Evolutionary conservation across 2,329 filamentous ascomycete species (phyloP).

Genomic region (Arthroderma sp.): DNA sequence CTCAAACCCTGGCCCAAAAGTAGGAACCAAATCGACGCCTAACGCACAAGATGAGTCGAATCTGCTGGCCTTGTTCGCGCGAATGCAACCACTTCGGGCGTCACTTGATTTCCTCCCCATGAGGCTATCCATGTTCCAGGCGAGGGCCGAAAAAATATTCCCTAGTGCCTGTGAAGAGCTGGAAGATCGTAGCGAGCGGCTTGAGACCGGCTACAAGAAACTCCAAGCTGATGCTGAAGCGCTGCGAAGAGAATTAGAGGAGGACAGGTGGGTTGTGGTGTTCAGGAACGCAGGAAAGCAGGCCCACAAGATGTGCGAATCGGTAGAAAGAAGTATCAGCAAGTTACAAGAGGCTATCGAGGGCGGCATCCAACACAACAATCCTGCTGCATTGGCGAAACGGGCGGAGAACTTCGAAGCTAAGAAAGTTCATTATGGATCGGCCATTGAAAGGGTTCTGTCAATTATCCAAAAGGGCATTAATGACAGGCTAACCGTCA

Average conservation of each 20-base stretch:
- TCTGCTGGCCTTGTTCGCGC: conserved; percentile 76
- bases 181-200: conserved; percentile 54
- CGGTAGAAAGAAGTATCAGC: conserved; percentile 70
- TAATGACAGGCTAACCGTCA: conserved; percentile 86
- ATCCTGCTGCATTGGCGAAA: conserved; percentile 56
- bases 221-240: conserved; percentile 84
- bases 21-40: conserved; percentile 29
- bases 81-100: conserved; percentile 86
- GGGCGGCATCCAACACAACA: conserved; percentile 57
- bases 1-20: conserved; percentile 33
- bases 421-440: conserved; percentile 87
- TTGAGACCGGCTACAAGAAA: conserved; percentile 79
- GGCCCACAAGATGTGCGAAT: conserved; percentile 93
- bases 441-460: conserved; percentile 80
- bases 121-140: conserved; percentile 75
- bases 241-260: conserved; percentile 75
- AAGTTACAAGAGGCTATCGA: conserved; percentile 75
- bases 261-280: conserved; percentile 91
- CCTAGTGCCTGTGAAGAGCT: conserved; percentile 86
- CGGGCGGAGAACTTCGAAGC: conserved; percentile 88
- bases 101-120: conserved; percentile 94
- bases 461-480: conserved; percentile 94
- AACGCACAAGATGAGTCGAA: conserved; percentile 68
- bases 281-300: conserved; percentile 87
- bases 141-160: conserved; percentile 63